Conservation (phyloP, 164 flowering plant genomes). For the Akebia trifoliata region DNA sequence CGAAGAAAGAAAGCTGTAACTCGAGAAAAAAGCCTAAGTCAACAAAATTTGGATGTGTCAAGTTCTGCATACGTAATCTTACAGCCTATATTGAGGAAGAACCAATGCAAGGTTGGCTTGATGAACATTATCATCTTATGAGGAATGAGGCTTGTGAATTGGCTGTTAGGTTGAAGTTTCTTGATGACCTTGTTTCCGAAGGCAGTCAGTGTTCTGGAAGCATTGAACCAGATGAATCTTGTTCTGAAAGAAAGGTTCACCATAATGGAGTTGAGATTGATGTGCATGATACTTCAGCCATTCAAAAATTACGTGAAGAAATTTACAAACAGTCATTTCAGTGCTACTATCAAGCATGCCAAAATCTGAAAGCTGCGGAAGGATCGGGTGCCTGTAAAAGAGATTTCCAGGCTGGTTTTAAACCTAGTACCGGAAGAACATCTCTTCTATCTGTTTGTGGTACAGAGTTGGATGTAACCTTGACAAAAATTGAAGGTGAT, state of each 20-base stretch:
- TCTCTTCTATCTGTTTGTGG: conserved; percentile 80
- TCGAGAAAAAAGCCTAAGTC: conserved; percentile 53
- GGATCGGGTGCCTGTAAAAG: conserved; percentile 88
- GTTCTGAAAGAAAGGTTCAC: conserved; percentile 31
- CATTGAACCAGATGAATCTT: conserved; percentile 46
- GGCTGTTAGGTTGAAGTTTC: conserved; percentile 82
- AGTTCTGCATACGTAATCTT: conserved; percentile 71
- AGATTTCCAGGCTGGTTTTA: conserved; percentile 95
- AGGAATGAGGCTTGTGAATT: conserved; percentile 83
- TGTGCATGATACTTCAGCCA: conserved; percentile 51
- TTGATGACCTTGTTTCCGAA: conserved; percentile 58
- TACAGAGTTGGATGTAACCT: conserved; percentile 65
- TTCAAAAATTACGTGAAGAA: conserved; percentile 59
- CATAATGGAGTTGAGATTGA: conserved; percentile 68
- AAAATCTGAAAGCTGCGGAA: conserved; percentile 50
- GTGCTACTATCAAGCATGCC: conserved; percentile 84
- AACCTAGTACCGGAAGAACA: conserved; percentile 61
- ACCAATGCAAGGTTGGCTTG: conserved; percentile 99
- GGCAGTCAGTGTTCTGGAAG: conserved; percentile 29
- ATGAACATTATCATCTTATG: conserved; percentile 83
- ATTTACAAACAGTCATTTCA: conserved; percentile 69
- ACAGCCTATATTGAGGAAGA: conserved; percentile 95
- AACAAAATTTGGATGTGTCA: conserved; percentile 62
- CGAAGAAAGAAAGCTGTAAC: conserved; percentile 67
- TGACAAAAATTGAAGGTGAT: conserved; percentile 82